Evolutionary conservation across 2,329 filamentous ascomycete species (phyloP).

Genomic region (Chrysosporium keratinophilum): DNA sequence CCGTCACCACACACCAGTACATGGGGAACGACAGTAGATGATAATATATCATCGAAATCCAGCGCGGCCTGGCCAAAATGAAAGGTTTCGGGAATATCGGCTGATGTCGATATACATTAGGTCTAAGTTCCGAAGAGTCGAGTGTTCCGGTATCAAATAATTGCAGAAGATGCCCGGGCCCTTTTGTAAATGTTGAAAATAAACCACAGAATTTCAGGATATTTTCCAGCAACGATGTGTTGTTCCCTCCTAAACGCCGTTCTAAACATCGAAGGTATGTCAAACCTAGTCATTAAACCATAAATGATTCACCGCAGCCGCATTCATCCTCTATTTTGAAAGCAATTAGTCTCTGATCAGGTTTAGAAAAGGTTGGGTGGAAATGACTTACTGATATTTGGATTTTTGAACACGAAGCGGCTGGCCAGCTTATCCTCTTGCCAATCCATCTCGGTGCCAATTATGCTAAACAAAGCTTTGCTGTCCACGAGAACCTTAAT

Average conservation of each 20-base stretch:
- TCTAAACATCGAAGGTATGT: not conserved
- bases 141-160: conserved; percentile 7
- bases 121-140: not conserved
- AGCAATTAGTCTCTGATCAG: conserved; percentile 19
- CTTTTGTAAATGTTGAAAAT: not conserved
- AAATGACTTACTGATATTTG: conserved; percentile 80
- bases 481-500: conserved; percentile 94
- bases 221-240: not conserved
- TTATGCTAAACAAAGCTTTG: conserved; percentile 95
- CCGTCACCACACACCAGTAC: too few species aligned
- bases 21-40: too few species aligned
- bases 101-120: too few species aligned
- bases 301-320: conserved; percentile 93
- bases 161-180: not conserved
- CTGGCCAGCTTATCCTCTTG: conserved; percentile 87
- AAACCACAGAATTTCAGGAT: not conserved
- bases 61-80: too few species aligned
- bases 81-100: too few species aligned
- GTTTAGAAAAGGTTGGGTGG: not conserved
- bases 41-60: too few species aligned
- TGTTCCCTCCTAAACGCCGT: conserved; percentile 1
- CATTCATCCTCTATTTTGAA: conserved; percentile 75
- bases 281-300: conserved; percentile 48
- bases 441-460: conserved; percentile 99
- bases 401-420: conserved; percentile 89